Evolutionary conservation across 2,329 filamentous ascomycete genomes (phyloP).

Genomic region (Akanthomyces muscarius): DNA sequence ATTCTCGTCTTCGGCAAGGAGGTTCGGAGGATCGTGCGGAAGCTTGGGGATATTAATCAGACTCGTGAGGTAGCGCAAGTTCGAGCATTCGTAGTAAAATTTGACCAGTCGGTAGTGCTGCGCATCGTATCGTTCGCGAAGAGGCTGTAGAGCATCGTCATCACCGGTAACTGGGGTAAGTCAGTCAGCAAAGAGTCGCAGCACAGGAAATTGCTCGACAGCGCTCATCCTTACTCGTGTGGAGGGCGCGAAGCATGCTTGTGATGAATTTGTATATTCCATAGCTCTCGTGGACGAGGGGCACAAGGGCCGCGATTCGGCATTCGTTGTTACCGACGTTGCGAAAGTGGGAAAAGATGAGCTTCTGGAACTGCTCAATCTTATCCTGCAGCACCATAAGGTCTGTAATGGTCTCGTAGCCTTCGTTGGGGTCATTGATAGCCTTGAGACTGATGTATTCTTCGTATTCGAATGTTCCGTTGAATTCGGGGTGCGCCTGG

Average conservation of each 20-base stretch:
- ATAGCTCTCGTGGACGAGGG: constrained; percentile 94
- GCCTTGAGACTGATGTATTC: constrained; percentile 98
- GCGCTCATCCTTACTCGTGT: constrained; percentile 64
- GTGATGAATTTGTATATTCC: constrained; percentile 99
- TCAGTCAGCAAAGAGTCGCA: constrained; percentile 2
- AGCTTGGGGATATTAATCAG: constrained; percentile 95
- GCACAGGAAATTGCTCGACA: not conserved
- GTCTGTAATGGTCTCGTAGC: constrained; percentile 93
- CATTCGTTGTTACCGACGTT: constrained; percentile 92
- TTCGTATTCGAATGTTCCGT: constrained; percentile 97
- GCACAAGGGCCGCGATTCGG: constrained; percentile 87
- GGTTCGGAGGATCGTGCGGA: constrained; percentile 86
- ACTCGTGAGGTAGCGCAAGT: constrained; percentile 91
- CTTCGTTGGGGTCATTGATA: constrained; percentile 98
- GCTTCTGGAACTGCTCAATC: constrained; percentile 97
- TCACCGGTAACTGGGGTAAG: constrained; percentile 55
- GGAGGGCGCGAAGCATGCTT: constrained; percentile 98
- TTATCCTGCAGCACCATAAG: constrained; percentile 96
- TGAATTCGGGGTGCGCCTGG: constrained; percentile 94
- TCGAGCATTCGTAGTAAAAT: constrained; percentile 99
- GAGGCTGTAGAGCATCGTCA: constrained; percentile 83
- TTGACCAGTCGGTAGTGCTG: constrained; percentile 95
- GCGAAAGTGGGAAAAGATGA: constrained; percentile 96
- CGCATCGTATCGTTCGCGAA: constrained; percentile 85
- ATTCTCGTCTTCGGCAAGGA: constrained; percentile 79